phyloP scores from a whole-genome alignment of 2,329 filamentous ascomycete species.

The Coniochaeta sp. region DNA sequence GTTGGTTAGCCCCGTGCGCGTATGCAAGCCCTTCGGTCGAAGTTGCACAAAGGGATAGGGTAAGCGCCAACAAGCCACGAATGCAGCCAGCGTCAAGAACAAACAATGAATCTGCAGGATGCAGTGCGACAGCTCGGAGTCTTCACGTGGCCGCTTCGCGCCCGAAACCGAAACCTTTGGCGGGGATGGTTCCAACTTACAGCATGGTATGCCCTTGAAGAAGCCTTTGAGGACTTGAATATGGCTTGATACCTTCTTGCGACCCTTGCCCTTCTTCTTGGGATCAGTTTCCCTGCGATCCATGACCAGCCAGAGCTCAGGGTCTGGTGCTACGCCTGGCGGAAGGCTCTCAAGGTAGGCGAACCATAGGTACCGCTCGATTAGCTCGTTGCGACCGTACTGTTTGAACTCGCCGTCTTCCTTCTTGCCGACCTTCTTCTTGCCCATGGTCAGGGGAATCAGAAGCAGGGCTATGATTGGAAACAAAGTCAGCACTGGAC shows the following conservation, averaged over 20 bases:
- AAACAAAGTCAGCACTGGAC: background rate
- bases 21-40: conserved; percentile 2
- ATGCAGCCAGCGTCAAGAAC: conserved; percentile 3
- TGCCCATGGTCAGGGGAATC: conserved; percentile 55
- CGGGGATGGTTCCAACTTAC: conserved; percentile 31
- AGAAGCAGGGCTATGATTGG: conserved; percentile 46
- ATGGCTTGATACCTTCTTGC: conserved; percentile 63
- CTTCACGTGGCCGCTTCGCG: background rate
- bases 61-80: background rate
- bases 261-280: conserved; percentile 31
- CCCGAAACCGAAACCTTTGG: background rate
- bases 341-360: conserved; percentile 37
- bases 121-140: background rate
- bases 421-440: conserved; percentile 58
- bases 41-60: conserved; percentile 11
- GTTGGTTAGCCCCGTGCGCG: background rate
- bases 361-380: conserved; percentile 60
- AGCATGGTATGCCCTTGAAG: conserved; percentile 53
- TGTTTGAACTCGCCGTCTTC: conserved; percentile 35
- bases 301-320: background rate
- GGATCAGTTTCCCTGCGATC: conserved; percentile 20
- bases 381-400: conserved; percentile 63
- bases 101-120: conserved; percentile 3
- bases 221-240: conserved; percentile 65
- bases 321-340: conserved; percentile 31